Percentiles rank a stretch among this genome's conserved stretches.
phyloP scores from a whole-genome alignment of 441 rosid species.

The Erysimum cheiri region DNA sequence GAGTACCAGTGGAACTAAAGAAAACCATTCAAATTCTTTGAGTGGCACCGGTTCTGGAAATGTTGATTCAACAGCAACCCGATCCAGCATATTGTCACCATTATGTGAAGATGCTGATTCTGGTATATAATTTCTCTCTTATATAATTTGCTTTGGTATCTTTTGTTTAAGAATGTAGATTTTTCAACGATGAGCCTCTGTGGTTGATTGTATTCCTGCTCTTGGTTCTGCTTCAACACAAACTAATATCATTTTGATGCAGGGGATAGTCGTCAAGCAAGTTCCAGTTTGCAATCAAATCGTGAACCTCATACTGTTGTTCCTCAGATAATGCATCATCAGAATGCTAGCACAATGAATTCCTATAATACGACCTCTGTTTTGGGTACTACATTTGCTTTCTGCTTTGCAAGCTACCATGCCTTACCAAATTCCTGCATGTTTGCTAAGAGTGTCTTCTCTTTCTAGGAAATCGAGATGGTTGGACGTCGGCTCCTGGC shows the following conservation, averaged over 20 bases:
- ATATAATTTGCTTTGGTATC: slow-evolving; percentile 19
- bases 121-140: slow-evolving; percentile 53
- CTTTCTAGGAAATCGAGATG: slow-evolving; percentile 47
- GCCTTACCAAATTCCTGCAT: slow-evolving; percentile 18
- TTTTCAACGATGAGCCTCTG: slow-evolving; percentile 11
- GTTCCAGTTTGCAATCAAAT: slow-evolving; percentile 47
- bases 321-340: slow-evolving; percentile 40
- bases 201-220: slow-evolving; percentile 14
- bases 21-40: slow-evolving; percentile 49
- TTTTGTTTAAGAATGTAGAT: slow-evolving; percentile 19
- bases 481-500: slow-evolving; percentile 49
- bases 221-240: slow-evolving; percentile 24
- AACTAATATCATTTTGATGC: slow-evolving; percentile 47
- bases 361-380: slow-evolving; percentile 46
- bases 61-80: slow-evolving; percentile 76
- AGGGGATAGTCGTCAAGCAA: slow-evolving; percentile 75
- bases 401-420: slow-evolving; percentile 17
- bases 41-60: slow-evolving; percentile 62
- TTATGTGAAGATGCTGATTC: slow-evolving; percentile 89
- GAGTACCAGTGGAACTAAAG: slow-evolving; percentile 53
- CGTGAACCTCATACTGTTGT: slow-evolving; percentile 48
- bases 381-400: slow-evolving; percentile 49
- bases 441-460: slow-evolving; percentile 33
- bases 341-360: slow-evolving; percentile 45
- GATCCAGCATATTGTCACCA: slow-evolving; percentile 75